Evolutionary conservation across 495 filamentous ascomycete species (phyloP).

Genomic region (Aspergillus conjunctus): DNA sequence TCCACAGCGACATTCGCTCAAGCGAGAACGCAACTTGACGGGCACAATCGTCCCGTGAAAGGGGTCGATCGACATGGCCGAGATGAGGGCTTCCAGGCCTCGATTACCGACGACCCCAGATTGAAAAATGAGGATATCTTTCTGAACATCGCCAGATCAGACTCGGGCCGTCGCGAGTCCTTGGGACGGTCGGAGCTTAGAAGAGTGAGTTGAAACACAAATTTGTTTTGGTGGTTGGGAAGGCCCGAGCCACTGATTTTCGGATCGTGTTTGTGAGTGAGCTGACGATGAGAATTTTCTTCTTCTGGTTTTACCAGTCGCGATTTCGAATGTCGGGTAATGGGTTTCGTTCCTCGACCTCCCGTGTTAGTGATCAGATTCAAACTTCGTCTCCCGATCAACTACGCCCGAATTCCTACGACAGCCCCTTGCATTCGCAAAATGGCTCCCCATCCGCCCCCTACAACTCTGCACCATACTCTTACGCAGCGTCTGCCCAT

Average conservation of each 20-base stretch:
- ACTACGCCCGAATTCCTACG: constrained; percentile 40
- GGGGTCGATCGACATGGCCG: constrained; percentile 27
- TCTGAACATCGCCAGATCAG: constrained; percentile 61
- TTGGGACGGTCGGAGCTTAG: constrained; percentile 51
- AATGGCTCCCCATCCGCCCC: constrained; percentile 43
- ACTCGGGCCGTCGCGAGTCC: constrained; percentile 50
- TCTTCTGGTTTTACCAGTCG: constrained; percentile 31
- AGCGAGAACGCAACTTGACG: constrained; percentile 36
- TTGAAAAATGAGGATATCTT: constrained; percentile 62
- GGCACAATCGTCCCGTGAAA: constrained; percentile 34
- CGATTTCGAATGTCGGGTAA: constrained; percentile 46
- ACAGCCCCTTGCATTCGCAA: constrained; percentile 49
- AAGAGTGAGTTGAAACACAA: constrained; percentile 43
- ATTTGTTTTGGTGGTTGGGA: background rate
- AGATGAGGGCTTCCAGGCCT: constrained; percentile 26
- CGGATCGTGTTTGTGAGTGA: background rate
- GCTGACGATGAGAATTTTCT: constrained; percentile 19
- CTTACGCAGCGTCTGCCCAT: constrained; percentile 51
- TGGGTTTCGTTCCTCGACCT: constrained; percentile 42
- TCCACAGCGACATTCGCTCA: constrained; percentile 26
- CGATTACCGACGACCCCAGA: constrained; percentile 36
- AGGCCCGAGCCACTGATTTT: background rate
- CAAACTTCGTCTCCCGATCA: constrained; percentile 48
- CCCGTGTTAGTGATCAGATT: constrained; percentile 40
- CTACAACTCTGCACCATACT: constrained; percentile 38